Percentiles rank a stretch among this genome's conserved stretches.
These are phyloP conservation scores for Rheum nobile DNA, from an alignment of 148 eudicot genomes.

Conservation along the genomic window DNA sequence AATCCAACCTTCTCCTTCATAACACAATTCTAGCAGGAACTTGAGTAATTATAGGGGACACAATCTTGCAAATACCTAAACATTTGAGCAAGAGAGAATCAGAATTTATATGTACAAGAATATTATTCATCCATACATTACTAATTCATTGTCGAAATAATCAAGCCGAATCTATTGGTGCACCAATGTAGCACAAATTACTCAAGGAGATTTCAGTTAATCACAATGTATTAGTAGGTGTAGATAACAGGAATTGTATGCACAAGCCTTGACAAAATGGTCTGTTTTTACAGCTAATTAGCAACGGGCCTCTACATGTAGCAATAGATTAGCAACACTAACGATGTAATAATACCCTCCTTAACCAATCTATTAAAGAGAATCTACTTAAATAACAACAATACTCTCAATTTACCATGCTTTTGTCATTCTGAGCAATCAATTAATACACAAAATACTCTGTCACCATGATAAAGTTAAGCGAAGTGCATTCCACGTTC, in stretches of 20 bases:
- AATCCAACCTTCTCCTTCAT: slow-evolving; percentile 88
- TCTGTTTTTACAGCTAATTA: neutral
- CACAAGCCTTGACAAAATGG: neutral
- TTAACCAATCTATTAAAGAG: neutral
- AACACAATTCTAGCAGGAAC: slow-evolving; percentile 93
- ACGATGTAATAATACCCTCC: neutral
- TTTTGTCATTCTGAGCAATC: neutral
- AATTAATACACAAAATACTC: neutral
- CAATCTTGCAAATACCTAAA: slow-evolving; percentile 91
- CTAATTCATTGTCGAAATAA: neutral
- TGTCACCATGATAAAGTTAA: neutral
- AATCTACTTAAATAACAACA: no score
- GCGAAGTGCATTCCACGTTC: neutral
- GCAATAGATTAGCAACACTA: neutral
- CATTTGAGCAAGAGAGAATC: neutral
- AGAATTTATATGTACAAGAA: neutral
- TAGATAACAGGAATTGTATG: neutral
- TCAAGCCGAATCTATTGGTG: neutral
- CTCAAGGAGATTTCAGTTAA: neutral
- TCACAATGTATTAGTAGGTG: neutral
- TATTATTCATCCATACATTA: neutral
- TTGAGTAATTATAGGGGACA: slow-evolving; percentile 71
- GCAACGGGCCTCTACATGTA: neutral
- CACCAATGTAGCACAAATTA: neutral
- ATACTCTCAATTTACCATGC: neutral